These are phyloP conservation scores for Sclerotinia trifoliorum DNA, from an alignment of 2,329 filamentous ascomycete genomes.

Conservation along the genomic window DNA sequence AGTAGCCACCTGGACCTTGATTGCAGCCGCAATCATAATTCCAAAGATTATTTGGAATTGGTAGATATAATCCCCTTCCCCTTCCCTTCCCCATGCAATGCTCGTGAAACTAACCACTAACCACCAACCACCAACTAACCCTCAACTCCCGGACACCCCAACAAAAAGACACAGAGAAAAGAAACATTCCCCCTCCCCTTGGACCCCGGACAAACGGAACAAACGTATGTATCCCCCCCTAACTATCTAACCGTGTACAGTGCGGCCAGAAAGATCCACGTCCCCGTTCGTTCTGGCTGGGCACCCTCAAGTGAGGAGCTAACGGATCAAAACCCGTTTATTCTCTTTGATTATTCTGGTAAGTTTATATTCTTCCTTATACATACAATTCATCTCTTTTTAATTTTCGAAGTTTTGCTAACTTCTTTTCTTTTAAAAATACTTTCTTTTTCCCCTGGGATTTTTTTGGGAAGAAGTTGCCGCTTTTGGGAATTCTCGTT, in stretches of 20 bases:
- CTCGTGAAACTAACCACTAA: not conserved
- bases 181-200: not conserved
- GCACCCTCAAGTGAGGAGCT: conserved; percentile 17
- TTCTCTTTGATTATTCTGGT: not conserved
- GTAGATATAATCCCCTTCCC: not conserved
- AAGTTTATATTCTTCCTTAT: not conserved
- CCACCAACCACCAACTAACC: not conserved
- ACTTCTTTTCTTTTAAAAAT: not conserved
- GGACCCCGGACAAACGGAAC: not conserved
- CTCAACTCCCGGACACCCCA: not conserved
- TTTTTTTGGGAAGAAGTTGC: not conserved
- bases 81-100: not conserved
- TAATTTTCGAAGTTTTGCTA: not conserved
- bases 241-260: not conserved
- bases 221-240: not conserved
- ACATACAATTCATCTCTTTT: not conserved
- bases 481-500: too few species aligned
- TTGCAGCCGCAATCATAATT: conserved; percentile 14
- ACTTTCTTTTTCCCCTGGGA: not conserved
- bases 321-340: not conserved
- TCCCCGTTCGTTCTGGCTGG: conserved; percentile 17
- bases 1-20: not conserved
- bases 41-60: conserved; percentile 14
- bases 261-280: conserved; percentile 15
- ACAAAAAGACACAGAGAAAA: not conserved